Evolutionary conservation across 2,329 filamentous ascomycete species (phyloP), one percentile per base, ranked within the genome.

Genomic region (Xylaria sp.): DNA sequence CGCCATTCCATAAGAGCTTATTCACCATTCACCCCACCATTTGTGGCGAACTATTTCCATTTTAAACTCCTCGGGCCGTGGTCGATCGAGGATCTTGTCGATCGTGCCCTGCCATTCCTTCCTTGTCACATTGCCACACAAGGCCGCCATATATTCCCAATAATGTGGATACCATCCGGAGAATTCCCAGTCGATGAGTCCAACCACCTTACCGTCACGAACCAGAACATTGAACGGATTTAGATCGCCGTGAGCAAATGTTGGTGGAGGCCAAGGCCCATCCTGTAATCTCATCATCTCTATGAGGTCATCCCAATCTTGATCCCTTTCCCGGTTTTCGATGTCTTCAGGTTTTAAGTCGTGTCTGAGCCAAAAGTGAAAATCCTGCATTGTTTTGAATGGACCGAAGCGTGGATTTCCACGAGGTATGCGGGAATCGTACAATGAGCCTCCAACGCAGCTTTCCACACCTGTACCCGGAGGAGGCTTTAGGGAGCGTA

Each of bases 141-240:
- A 51, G 22, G 22, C 33, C 15, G 57, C 27, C 33, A 33, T 31
- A 36, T 51, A 60, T 42, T 50, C 33, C 57, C 45, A n/a, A n/a
- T n/a, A n/a, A n/a, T n/a, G n/a, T n/a, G n/a, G n/a, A n/a, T n/a
- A n/a, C n/a, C n/a, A n/a, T n/a, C n/a, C n/a, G n/a, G n/a, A n/a
- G 36, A 51, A 51, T 15, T 60, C 57, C 57, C 45, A 60, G 51
- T 51, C 44, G 11, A 59, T 50, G 22, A 59, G 17, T 49, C 31
- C 31, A 31, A 22, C 56, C 15, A 59, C 44, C 20, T 59, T 59
- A 27, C 44, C 31, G 22, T 39, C 45, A n/a, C 22, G 56, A 39
- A 50, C 13, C 6, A 50, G n/a, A 39, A 59, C 22, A 31, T 59
- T 59, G 27, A 20, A n/a, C n/a, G n/a, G 44, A 15, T 50, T 39